Percentiles rank a stretch among this genome's conserved stretches.
Evolutionary conservation across 495 filamentous ascomycete genomes (phyloP).

Genomic region (Elasticomyces elasticus): DNA sequence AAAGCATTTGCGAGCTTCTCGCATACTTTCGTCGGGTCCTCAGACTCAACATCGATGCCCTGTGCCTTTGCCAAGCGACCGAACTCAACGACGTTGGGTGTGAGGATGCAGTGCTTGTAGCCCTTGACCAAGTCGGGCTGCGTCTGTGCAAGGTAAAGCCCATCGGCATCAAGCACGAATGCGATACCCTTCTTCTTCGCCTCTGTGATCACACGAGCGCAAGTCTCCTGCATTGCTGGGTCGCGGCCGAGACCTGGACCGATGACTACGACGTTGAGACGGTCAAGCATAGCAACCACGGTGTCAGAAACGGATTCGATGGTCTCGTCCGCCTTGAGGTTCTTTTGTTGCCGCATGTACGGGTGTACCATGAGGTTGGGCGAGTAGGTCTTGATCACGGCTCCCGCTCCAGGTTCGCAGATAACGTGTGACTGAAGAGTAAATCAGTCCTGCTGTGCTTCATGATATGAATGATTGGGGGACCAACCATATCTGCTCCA

Average conservation of each 20-base stretch:
- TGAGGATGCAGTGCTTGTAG: conserved; percentile 77
- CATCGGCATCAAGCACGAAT: conserved; percentile 89
- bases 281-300: conserved; percentile 69
- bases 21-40: conserved; percentile 49
- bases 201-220: conserved; percentile 65
- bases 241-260: conserved; percentile 89
- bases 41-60: conserved; percentile 49
- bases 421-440: conserved; percentile 75
- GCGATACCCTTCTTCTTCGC: conserved; percentile 65
- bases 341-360: conserved; percentile 68
- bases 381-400: conserved; percentile 93
- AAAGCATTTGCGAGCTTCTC: conserved; percentile 64
- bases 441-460: neutral
- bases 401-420: conserved; percentile 74
- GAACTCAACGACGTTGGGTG: conserved; percentile 93
- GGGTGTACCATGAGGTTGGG: conserved; percentile 99
- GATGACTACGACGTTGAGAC: conserved; percentile 87
- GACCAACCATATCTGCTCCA: conserved; percentile 36
- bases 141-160: conserved; percentile 63
- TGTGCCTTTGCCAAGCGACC: conserved; percentile 62
- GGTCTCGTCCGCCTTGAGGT: conserved; percentile 35
- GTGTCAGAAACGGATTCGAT: conserved; percentile 48
- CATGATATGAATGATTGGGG: neutral
- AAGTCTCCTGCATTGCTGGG: conserved; percentile 78
- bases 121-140: conserved; percentile 68